These are phyloP conservation scores for Aspergillus fischeri DNA, from an alignment of 2,329 filamentous ascomycete species.

Conservation along the genomic window DNA sequence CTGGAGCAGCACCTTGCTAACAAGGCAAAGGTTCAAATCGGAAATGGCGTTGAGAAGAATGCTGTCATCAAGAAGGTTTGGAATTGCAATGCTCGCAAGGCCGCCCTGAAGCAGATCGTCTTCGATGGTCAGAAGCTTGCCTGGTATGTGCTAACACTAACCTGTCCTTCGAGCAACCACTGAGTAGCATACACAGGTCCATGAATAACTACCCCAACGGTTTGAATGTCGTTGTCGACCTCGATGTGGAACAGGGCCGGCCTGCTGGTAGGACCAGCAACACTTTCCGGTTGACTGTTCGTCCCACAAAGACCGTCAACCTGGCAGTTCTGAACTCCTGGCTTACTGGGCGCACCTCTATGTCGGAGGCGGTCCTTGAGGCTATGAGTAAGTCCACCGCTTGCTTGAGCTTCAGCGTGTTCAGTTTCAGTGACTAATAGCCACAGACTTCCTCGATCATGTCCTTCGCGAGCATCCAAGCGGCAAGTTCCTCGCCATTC, in stretches of 20 bases:
- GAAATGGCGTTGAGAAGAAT: slow-evolving; percentile 59
- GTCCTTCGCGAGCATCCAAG: slow-evolving; percentile 76
- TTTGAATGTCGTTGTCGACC: slow-evolving; percentile 60
- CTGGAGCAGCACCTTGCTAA: slow-evolving; percentile 6
- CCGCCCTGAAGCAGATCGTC: slow-evolving; percentile 60
- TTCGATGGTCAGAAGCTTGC: slow-evolving; percentile 82
- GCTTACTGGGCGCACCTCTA: slow-evolving; percentile 55
- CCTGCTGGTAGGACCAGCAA: slow-evolving; percentile 40
- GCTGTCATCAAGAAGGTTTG: slow-evolving; percentile 72
- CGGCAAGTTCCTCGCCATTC: slow-evolving; percentile 64
- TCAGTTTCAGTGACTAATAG: slow-evolving; percentile 1
- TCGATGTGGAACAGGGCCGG: slow-evolving; percentile 63
- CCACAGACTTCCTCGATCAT: slow-evolving; percentile 76
- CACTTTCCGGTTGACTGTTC: slow-evolving; percentile 59
- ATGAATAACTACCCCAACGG: slow-evolving; percentile 39
- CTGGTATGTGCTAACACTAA: slow-evolving; percentile 55
- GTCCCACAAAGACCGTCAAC: slow-evolving; percentile 63
- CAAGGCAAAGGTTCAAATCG: slow-evolving; percentile 58
- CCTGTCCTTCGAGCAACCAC: slow-evolving; percentile 11
- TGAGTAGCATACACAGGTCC: slow-evolving; percentile 31
- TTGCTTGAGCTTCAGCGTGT: background rate
- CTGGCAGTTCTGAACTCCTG: slow-evolving; percentile 65
- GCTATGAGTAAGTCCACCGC: slow-evolving; percentile 60
- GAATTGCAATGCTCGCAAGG: slow-evolving; percentile 60
- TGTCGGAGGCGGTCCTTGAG: slow-evolving; percentile 67